Evolutionary conservation across 2,329 filamentous ascomycete species (phyloP).

Genomic region (Trichoderma atroviride): DNA sequence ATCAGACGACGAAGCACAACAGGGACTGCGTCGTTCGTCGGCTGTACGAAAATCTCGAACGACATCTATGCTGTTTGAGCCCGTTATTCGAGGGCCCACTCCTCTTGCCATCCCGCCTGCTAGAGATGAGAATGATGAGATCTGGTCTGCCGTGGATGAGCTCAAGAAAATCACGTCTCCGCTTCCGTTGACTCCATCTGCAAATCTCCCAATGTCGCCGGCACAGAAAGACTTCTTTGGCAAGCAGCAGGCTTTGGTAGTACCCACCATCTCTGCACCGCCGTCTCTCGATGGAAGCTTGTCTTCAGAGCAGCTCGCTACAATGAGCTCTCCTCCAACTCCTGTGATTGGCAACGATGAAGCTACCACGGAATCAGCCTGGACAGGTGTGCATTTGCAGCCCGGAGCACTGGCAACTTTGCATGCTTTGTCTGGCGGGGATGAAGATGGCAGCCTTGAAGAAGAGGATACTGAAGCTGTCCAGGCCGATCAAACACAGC

Average conservation of each 20-base stretch:
- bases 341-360: slow-evolving; percentile 67
- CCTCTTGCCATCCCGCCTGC: slow-evolving; percentile 57
- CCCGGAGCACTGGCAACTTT: slow-evolving; percentile 80
- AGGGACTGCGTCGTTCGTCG: slow-evolving; percentile 34
- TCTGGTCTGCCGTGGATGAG: slow-evolving; percentile 49
- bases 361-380: slow-evolving; percentile 60
- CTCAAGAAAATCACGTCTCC: slow-evolving; percentile 58
- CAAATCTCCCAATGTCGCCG: slow-evolving; percentile 74
- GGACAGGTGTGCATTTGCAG: slow-evolving; percentile 75
- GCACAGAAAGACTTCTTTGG: slow-evolving; percentile 72
- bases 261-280: slow-evolving; percentile 76
- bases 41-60: slow-evolving; percentile 47
- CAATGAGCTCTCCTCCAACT: slow-evolving; percentile 81
- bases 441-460: slow-evolving; percentile 61
- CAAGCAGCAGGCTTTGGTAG: slow-evolving; percentile 60
- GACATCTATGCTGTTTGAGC: slow-evolving; percentile 38
- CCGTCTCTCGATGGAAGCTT: slow-evolving; percentile 90
- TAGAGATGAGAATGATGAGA: slow-evolving; percentile 40
- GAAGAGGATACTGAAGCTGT: slow-evolving; percentile 47
- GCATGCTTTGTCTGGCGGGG: slow-evolving; percentile 66
- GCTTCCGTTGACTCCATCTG: slow-evolving; percentile 65
- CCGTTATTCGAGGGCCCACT: slow-evolving; percentile 41
- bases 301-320: slow-evolving; percentile 83
- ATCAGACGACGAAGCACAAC: slow-evolving; percentile 52
- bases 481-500: slow-evolving; percentile 46